Conservation (phyloP, 371 early-diverging fungal genomes). For the Mortierella sp. region DNA sequence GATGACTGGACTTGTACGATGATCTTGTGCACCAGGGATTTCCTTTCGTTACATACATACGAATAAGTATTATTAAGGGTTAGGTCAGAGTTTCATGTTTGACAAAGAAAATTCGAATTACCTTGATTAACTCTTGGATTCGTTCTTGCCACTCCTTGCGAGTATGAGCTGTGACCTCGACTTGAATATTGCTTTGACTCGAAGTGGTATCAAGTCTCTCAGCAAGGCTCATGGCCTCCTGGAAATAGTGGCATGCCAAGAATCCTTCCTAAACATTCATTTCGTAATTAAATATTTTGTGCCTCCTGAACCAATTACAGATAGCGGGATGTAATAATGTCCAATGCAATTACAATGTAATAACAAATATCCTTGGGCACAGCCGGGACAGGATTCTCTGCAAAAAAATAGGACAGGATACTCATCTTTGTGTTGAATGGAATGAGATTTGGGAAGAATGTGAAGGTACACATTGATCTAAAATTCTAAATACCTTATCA, state of each 20-base stretch:
- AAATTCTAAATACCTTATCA: neutral
- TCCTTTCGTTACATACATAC: conserved; percentile 13
- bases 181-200: conserved; percentile 47
- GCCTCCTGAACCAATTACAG: no score
- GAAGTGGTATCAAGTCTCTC: conserved; percentile 47
- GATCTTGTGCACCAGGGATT: conserved; percentile 50
- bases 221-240: conserved; percentile 46
- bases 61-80: neutral
- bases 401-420: conserved; percentile 33
- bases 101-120: conserved; percentile 3
- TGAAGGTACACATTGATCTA: neutral
- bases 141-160: conserved; percentile 49
- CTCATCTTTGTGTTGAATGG: conserved; percentile 22
- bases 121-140: conserved; percentile 28
- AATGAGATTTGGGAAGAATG: neutral
- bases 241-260: conserved; percentile 46
- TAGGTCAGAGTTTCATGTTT: neutral
- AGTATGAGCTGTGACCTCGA: conserved; percentile 44
- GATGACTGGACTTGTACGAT: conserved; percentile 47
- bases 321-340: no score
- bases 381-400: conserved; percentile 24
- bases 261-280: conserved; percentile 39
- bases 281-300: neutral
- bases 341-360: conserved; percentile 25
- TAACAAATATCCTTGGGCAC: conserved; percentile 55